Conservation (phyloP, 2,329 filamentous ascomycete species). For the Fusarium zealandicum region DNA sequence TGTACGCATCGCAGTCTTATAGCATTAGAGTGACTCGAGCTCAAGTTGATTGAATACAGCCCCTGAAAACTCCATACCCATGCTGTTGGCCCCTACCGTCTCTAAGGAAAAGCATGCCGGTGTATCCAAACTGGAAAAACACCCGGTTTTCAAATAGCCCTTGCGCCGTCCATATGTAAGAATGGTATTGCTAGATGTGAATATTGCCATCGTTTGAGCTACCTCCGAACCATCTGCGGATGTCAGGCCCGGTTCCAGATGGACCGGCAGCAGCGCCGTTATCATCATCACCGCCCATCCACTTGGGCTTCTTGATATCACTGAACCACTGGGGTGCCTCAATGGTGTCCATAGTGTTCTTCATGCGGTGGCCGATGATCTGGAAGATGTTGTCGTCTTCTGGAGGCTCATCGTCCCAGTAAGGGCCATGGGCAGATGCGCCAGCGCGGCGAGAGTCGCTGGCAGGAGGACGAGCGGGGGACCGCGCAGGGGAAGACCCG, state of each 20-base stretch:
- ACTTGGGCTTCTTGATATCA: constrained; percentile 78
- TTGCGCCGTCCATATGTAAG: constrained; percentile 10
- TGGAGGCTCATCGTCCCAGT: constrained; percentile 61
- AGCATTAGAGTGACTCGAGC: not conserved
- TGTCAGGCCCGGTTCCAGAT: constrained; percentile 46
- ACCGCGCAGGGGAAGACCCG: constrained; percentile 48
- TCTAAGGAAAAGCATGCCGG: constrained; percentile 19
- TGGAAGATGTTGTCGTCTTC: constrained; percentile 85
- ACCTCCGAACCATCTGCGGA: constrained; percentile 67
- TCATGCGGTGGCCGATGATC: constrained; percentile 82
- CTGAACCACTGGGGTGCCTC: constrained; percentile 84
- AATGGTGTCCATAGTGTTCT: constrained; percentile 88
- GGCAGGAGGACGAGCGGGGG: constrained; percentile 50
- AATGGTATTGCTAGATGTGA: constrained; percentile 33
- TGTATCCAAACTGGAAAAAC: constrained; percentile 15
- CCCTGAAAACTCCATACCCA: constrained; percentile 31
- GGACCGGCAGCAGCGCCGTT: constrained; percentile 40
- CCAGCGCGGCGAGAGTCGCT: constrained; percentile 42
- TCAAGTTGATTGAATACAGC: not conserved
- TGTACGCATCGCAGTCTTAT: constrained; percentile 1
- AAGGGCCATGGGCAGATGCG: constrained; percentile 35
- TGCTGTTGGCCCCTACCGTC: constrained; percentile 17
- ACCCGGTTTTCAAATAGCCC: constrained; percentile 18
- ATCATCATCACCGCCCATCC: constrained; percentile 72
- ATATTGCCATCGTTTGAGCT: constrained; percentile 47